Evolutionary conservation across 371 early-diverging fungal species (phyloP).

Genomic region (Lichtheimia hyalospora): DNA sequence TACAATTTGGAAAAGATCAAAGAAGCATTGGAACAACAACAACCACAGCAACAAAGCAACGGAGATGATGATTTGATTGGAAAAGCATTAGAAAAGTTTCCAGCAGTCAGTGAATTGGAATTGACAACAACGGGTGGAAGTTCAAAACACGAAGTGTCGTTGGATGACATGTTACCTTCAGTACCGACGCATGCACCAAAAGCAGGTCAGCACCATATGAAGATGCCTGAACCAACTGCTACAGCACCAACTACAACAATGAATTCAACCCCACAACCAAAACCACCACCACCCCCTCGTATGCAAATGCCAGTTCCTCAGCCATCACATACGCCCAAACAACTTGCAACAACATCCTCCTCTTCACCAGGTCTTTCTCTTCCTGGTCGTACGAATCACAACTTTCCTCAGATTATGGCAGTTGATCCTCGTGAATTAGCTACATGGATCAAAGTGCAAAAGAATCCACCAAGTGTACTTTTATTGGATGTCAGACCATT

Average conservation of each 20-base stretch:
- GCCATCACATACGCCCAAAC: neutral
- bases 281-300: neutral
- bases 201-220: conserved; percentile 5
- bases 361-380: neutral
- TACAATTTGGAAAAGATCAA: conserved; percentile 19
- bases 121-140: neutral
- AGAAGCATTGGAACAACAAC: conserved; percentile 11
- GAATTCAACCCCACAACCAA: neutral
- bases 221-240: conserved; percentile 13
- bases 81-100: conserved; percentile 11
- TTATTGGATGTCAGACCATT: conserved; percentile 83
- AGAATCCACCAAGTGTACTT: conserved; percentile 54
- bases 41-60: conserved; percentile 4
- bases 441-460: conserved; percentile 30
- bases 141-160: conserved; percentile 4
- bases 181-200: conserved; percentile 21
- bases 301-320: conserved; percentile 1
- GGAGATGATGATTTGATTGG: conserved; percentile 1
- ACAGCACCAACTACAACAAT: neutral
- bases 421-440: conserved; percentile 46
- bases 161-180: conserved; percentile 23
- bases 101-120: conserved; percentile 6
- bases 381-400: conserved; percentile 25
- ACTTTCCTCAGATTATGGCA: conserved; percentile 22
- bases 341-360: conserved; percentile 5